phyloP scores from a whole-genome alignment of 176 grass and related monocot genomes.

The Triticum aestivum region IWGSC_CS_RefSeq_v2.1 NC_057798.1:98868591-98869090 shows the following conservation, averaged over 20 bases:
- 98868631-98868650: conserved; percentile 22
- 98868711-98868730: conserved; percentile 13
- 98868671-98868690: conserved; percentile 68
- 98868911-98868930: conserved; percentile 63
- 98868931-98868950: conserved; percentile 91
- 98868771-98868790: neutral
- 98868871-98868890: conserved; percentile 52
- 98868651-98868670: conserved; percentile 41
- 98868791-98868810: conserved; percentile 31
- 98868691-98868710: conserved; percentile 56
- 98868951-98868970: conserved; percentile 86
- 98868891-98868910: conserved; percentile 57
- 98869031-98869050: conserved; percentile 85
- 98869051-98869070: conserved; percentile 80
- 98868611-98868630: conserved; percentile 53
- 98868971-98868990: conserved; percentile 78
- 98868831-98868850: conserved; percentile 41
- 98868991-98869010: conserved; percentile 73
- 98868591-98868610: conserved; percentile 74
- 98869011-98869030: conserved; percentile 75
- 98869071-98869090: conserved; percentile 89
- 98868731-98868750: conserved; percentile 21
- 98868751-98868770: conserved; percentile 23
- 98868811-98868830: neutral
- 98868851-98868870: conserved; percentile 53